These are phyloP conservation scores for Fragilaria radians DNA, from an alignment of 108 stramenopile species.

Conservation along the genomic window DNA sequence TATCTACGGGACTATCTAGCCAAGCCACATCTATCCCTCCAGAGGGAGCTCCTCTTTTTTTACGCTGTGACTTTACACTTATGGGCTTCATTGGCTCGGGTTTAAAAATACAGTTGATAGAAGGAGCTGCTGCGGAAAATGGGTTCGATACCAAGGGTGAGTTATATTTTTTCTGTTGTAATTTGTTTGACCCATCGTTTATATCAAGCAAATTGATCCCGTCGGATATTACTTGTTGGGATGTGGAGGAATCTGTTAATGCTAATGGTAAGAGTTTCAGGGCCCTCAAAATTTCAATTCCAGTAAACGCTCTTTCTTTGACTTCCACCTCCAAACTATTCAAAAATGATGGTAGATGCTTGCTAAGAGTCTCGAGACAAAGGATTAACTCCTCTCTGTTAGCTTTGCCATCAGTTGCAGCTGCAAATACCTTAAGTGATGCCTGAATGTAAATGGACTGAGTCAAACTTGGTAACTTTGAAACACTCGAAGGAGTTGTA, in stretches of 20 bases:
- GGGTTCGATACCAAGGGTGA: constrained; percentile 19
- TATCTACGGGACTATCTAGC: constrained; percentile 32
- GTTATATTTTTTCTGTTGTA: background rate
- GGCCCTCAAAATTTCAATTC: constrained; percentile 54
- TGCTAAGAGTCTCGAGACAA: constrained; percentile 38
- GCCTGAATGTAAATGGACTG: constrained; percentile 89
- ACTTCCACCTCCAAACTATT: constrained; percentile 81
- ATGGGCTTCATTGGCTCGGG: constrained; percentile 87
- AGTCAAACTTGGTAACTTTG: constrained; percentile 35
- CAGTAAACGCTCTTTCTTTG: constrained; percentile 81
- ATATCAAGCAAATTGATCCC: background rate
- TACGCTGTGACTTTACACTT: constrained; percentile 75
- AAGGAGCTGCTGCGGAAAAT: constrained; percentile 31
- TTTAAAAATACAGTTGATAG: constrained; percentile 58
- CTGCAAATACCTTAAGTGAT: constrained; percentile 83
- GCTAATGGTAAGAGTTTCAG: constrained; percentile 34
- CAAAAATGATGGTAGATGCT: constrained; percentile 44
- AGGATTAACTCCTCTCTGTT: constrained; percentile 41
- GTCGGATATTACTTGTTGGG: constrained; percentile 15
- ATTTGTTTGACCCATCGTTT: background rate
- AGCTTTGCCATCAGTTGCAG: constrained; percentile 44
- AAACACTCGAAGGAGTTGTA: constrained; percentile 46
- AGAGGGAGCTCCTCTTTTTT: constrained; percentile 37
- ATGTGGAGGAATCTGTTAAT: constrained; percentile 8
- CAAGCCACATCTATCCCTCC: constrained; percentile 21